Percentiles rank a stretch among this genome's conserved stretches.
phyloP scores from a whole-genome alignment of 169 alveolate species.

The Plasmodium cynomolgi region DNA sequence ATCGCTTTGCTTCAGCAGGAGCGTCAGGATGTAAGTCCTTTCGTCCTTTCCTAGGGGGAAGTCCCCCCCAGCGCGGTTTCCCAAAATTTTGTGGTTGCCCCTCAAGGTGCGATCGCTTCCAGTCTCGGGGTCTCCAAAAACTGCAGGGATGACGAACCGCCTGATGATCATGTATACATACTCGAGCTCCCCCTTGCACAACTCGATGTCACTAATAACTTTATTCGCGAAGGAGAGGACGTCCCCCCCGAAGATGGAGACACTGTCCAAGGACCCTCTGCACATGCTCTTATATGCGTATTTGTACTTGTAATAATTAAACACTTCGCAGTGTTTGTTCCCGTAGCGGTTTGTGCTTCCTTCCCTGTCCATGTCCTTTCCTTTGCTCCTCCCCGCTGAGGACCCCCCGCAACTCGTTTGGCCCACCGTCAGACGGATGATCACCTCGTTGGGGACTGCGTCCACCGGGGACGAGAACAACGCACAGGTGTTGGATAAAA shows the following conservation, averaged over 20 bases:
- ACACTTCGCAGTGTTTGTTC: slow-evolving; percentile 3
- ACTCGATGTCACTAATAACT: slow-evolving; percentile 36
- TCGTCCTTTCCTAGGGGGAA: neutral
- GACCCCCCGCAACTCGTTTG: neutral
- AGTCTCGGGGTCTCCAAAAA: neutral
- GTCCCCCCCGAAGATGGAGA: neutral
- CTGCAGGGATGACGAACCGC: slow-evolving; percentile 3
- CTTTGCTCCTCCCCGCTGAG: neutral
- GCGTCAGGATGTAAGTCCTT: neutral
- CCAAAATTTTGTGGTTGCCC: neutral
- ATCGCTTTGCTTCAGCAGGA: slow-evolving; percentile 24
- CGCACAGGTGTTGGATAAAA: neutral
- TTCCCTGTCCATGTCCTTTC: no score
- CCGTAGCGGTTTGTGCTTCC: neutral
- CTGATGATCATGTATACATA: slow-evolving; percentile 21
- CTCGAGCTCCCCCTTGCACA: slow-evolving; percentile 35
- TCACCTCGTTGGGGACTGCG: neutral
- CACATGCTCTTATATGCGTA: slow-evolving; percentile 5
- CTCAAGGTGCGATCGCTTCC: neutral
- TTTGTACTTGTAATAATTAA: slow-evolving; percentile 45
- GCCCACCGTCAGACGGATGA: neutral
- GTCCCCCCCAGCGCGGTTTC: neutral
- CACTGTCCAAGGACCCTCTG: neutral
- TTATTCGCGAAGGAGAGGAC: slow-evolving; percentile 1
- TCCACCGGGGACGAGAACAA: neutral